phyloP scores from a whole-genome alignment of 2,329 filamentous ascomycete species.

The Penicillium sp. region DNA sequence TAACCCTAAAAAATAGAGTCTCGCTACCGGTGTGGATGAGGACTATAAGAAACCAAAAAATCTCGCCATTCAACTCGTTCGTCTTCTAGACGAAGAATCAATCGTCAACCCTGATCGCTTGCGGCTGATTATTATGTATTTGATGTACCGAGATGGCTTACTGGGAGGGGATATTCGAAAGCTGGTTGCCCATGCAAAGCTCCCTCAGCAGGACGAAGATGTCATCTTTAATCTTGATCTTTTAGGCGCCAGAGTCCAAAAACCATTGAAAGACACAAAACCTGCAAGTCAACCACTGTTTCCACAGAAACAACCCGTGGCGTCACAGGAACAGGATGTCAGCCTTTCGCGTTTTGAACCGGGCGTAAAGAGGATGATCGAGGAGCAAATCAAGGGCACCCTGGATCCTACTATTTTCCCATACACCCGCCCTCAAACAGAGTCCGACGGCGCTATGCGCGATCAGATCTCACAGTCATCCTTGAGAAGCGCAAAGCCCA shows the following conservation, averaged over 20 bases:
- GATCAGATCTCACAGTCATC: constrained; percentile 65
- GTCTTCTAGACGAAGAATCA: constrained; percentile 79
- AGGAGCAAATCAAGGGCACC: constrained; percentile 64
- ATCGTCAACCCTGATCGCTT: constrained; percentile 71
- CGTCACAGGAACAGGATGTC: constrained; percentile 67
- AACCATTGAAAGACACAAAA: constrained; percentile 72
- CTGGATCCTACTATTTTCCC: constrained; percentile 67
- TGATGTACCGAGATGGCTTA: constrained; percentile 81
- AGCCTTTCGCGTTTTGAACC: constrained; percentile 85
- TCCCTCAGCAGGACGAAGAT: constrained; percentile 70
- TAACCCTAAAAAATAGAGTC: constrained; percentile 45
- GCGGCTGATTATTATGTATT: constrained; percentile 78
- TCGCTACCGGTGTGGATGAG: constrained; percentile 90
- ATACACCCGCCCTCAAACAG: constrained; percentile 61
- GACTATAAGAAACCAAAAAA: constrained; percentile 89
- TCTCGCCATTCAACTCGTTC: constrained; percentile 76
- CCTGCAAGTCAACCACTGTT: constrained; percentile 66
- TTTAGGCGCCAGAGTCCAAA: constrained; percentile 70
- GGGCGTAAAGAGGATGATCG: constrained; percentile 75
- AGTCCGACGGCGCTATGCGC: constrained; percentile 37
- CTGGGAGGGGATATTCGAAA: constrained; percentile 79
- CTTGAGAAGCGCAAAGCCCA: constrained; percentile 84
- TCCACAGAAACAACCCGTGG: constrained; percentile 56
- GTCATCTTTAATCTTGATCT: constrained; percentile 72
- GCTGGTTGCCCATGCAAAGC: constrained; percentile 74